These are phyloP conservation scores for Narthecium ossifragum DNA, from an alignment of 106 monocot species.

Conservation along the genomic window DNA sequence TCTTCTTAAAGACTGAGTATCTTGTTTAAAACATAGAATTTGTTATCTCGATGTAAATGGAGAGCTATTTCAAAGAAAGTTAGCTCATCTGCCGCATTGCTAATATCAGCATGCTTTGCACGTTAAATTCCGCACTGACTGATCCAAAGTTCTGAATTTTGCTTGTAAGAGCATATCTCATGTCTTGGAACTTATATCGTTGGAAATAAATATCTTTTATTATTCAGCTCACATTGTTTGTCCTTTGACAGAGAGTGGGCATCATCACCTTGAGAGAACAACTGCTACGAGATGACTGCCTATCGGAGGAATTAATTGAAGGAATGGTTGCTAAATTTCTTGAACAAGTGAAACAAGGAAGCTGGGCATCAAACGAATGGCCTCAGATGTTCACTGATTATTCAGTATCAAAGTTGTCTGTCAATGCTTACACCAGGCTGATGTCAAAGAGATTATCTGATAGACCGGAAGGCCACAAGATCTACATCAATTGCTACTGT, in stretches of 20 bases:
- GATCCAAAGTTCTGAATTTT: too few relatives aligned
- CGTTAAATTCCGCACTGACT: background rate
- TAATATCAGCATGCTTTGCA: background rate
- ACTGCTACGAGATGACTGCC: slow-evolving; percentile 38
- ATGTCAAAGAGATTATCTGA: slow-evolving; percentile 37
- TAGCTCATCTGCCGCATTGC: background rate
- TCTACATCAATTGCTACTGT: slow-evolving; percentile 79
- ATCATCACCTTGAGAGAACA: slow-evolving; percentile 55
- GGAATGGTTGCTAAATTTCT: slow-evolving; percentile 57
- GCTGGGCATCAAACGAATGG: slow-evolving; percentile 51
- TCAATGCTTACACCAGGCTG: slow-evolving; percentile 73
- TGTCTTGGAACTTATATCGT: background rate
- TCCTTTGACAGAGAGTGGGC: slow-evolving; percentile 56
- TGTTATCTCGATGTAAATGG: too few relatives aligned
- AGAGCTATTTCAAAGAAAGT: background rate
- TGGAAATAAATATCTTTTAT: background rate
- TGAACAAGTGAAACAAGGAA: slow-evolving; percentile 50
- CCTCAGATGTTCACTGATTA: slow-evolving; percentile 88
- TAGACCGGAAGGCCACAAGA: slow-evolving; percentile 51
- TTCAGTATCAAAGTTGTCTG: slow-evolving; percentile 78
- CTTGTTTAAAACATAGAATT: too few relatives aligned
- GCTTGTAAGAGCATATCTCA: too few relatives aligned
- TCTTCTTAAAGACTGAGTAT: too few relatives aligned
- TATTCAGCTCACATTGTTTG: background rate
- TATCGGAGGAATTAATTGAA: slow-evolving; percentile 74